Base-by-base conservation (phyloP, 305 asterid genomes). In the Rubia occidens region DNA sequence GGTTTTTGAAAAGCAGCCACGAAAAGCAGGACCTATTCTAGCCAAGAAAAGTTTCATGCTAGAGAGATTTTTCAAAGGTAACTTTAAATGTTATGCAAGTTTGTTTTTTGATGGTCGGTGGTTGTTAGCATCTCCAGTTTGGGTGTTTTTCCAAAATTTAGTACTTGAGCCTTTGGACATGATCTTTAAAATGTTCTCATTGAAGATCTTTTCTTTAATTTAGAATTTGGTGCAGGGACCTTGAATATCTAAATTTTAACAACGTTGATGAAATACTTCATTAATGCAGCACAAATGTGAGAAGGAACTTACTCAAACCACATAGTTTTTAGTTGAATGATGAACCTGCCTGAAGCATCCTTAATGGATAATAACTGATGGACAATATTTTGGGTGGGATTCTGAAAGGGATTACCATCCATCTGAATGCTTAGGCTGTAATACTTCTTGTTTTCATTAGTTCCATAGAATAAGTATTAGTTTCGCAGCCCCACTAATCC, bases 51-150 rank as follows among this genome's bases (percentile, higher is more conserved):
- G 99, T 81, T 79, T 66, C 78, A 79, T 70, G 84, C 77, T 94
- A 77, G 95, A 89, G 80, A 82, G 78, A 17, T 94, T 89, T 77
- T 94, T 94, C 76, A 82, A 73, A 89, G 97, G 99, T 70, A 79
- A 60, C 60, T 44, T 58, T 43, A 24, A 35, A 14, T 47, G 60
- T 26, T 49, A 64, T 45, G 37, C 17, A 24, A 64, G 17, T 37
- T 75, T 37, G 59, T 47, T 55, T 64, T 55, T 40, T 69, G 43
- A 17, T 63, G 15, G 51, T 14, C 11, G 39, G 15, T 61, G 17
- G 14, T 32, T 35, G 3, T 60, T 35, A 17, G 66, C 32, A 39
- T 63, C 51, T 63, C 13, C 51, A 39, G 67, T 63, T 63, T 40
- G 51, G 51, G 15, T 3, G 29, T 37, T 63, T 39, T 63, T 29